Base-by-base conservation (phyloP, 768 basidiomycete species). In the Termitomyces sp. region DNA sequence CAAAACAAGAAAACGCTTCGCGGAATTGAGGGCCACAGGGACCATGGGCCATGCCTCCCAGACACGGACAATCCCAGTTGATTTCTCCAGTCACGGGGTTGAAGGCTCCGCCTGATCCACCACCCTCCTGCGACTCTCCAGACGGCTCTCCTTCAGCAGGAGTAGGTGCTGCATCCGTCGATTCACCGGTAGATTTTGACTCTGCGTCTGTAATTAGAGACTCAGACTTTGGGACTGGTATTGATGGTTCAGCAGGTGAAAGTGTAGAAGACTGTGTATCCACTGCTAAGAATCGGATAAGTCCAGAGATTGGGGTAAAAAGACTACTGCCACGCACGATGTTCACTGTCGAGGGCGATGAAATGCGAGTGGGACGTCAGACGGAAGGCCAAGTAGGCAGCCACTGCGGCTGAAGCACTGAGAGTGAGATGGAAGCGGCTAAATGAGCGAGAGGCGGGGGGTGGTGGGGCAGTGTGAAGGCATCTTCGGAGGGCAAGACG, bases 41-140 rank as follows among this genome's bases (percentile, higher is more conserved):
- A 6, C 97, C 96, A 68, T 98, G 81, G 11, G 96, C 96, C 97
- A 99, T 98, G 52, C 97, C 97, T 34, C 97, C 97, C 8, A 99
- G 85, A 72, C 97, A 98, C 1, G 97, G 94, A 72, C 97, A 99
- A 70, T 98, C 97, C 97, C 97, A 99, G 76, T 99, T 99, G 68
- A 99, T 98, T 81, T 98, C 95, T 46, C 97, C 97, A 1, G 97
- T 99, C 62, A 85, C 94, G 20, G 95, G 95, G 75, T 99, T 90
- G 79, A 84, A 98, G 5, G 97, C 96, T 45, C 79, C 79, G 41
- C 72, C 73, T 27, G 63, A 44, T 55, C 66, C 52, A 65, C 61
- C 13, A 12, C 49, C 62, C 11, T 58, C 59, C 48, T 48, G 45
- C 12, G 60, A n/a, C 36, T 34, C 44, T 8, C 8, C 31, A 11